Percentiles rank a stretch among this genome's conserved stretches.
phyloP scores from a whole-genome alignment of 2,329 filamentous ascomycete genomes.

The Grosmannia serpens region DNA sequence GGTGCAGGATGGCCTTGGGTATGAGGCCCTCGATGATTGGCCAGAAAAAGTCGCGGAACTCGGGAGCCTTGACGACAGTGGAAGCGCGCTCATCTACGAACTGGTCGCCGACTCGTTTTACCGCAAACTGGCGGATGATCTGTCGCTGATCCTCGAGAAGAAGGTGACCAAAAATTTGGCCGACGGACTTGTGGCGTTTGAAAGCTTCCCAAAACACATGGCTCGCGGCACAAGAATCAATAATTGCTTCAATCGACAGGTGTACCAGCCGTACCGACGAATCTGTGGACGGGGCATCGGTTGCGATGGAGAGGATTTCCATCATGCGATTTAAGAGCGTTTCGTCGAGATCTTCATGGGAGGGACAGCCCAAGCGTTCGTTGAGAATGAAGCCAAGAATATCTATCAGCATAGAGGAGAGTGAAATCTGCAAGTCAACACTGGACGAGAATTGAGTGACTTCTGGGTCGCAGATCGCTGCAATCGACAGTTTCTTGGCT shows the following conservation, averaged over 20 bases:
- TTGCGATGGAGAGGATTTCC: slow-evolving; percentile 15
- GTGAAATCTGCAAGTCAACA: slow-evolving; percentile 32
- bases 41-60: slow-evolving; percentile 37
- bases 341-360: slow-evolving; percentile 15
- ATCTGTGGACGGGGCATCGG: slow-evolving; percentile 5
- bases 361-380: slow-evolving; percentile 12
- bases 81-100: neutral
- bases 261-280: slow-evolving; percentile 8
- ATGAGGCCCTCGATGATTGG: slow-evolving; percentile 28
- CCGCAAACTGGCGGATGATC: slow-evolving; percentile 24
- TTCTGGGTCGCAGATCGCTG: slow-evolving; percentile 47
- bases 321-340: slow-evolving; percentile 20
- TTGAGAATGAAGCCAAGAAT: slow-evolving; percentile 43
- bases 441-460: slow-evolving; percentile 34
- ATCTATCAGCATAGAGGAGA: slow-evolving; percentile 44
- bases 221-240: slow-evolving; percentile 28
- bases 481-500: slow-evolving; percentile 42
- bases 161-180: slow-evolving; percentile 21
- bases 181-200: slow-evolving; percentile 15
- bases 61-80: slow-evolving; percentile 20
- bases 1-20: slow-evolving; percentile 20
- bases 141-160: slow-evolving; percentile 25
- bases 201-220: slow-evolving; percentile 28
- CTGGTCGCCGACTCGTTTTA: slow-evolving; percentile 22
- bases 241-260: slow-evolving; percentile 25